phyloP scores from a whole-genome alignment of 1,284 basidiomycete species.

The Taiwanofungus camphoratus region DNA sequence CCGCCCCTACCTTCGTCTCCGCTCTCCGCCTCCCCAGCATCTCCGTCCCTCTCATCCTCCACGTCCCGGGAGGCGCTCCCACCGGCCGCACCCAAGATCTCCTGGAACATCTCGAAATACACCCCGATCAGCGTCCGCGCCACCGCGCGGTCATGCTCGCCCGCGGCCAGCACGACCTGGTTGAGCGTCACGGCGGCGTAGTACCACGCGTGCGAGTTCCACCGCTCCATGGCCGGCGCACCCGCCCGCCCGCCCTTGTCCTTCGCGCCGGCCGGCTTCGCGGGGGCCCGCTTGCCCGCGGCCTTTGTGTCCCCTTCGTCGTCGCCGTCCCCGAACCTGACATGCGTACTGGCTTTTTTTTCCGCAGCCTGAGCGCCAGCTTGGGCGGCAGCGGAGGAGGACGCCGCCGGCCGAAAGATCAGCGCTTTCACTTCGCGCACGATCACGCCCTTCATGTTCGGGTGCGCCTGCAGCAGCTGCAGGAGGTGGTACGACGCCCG shows the following conservation, averaged over 20 bases:
- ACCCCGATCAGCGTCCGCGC: slow-evolving; percentile 84
- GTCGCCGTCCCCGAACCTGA: slow-evolving; percentile 22
- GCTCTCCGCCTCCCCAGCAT: slow-evolving; percentile 26
- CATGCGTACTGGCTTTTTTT: slow-evolving; percentile 12
- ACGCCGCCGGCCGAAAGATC: slow-evolving; percentile 55
- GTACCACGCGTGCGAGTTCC: slow-evolving; percentile 53
- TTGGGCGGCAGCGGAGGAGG: slow-evolving; percentile 31
- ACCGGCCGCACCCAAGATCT: slow-evolving; percentile 66
- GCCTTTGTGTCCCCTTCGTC: slow-evolving; percentile 23
- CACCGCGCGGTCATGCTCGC: slow-evolving; percentile 62
- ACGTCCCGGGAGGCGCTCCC: slow-evolving; percentile 26
- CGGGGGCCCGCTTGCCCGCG: slow-evolving; percentile 21
- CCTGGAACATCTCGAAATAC: slow-evolving; percentile 95
- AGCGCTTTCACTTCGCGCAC: slow-evolving; percentile 84
- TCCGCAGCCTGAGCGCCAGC: not conserved
- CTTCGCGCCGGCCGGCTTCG: slow-evolving; percentile 15
- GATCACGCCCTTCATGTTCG: slow-evolving; percentile 90
- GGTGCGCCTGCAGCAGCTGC: slow-evolving; percentile 86
- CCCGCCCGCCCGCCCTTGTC: slow-evolving; percentile 6
- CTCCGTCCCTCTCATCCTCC: slow-evolving; percentile 30
- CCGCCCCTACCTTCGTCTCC: slow-evolving; percentile 29
- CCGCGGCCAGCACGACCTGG: slow-evolving; percentile 79
- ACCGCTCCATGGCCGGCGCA: slow-evolving; percentile 18
- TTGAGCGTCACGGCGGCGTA: slow-evolving; percentile 93
- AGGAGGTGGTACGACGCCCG: slow-evolving; percentile 88